Evolutionary conservation across 805 yeast genomes (phyloP).

Genomic region (Cyberlindnera mycetangii): DNA sequence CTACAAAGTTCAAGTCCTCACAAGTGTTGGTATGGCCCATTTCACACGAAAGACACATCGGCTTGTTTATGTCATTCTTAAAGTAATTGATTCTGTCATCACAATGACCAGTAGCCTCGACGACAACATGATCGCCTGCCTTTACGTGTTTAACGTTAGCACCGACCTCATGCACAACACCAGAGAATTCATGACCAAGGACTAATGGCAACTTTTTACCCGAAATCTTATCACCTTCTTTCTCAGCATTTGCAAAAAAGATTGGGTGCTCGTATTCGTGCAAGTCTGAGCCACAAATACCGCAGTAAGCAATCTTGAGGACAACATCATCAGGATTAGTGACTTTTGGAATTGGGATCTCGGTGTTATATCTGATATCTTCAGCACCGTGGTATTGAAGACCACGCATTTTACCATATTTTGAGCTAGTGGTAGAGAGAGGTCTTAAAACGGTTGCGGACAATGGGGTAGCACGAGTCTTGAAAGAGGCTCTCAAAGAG

Average conservation of each 20-base stretch:
- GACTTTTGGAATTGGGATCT: constrained; percentile 36
- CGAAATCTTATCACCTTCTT: constrained; percentile 25
- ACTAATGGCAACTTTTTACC: constrained; percentile 48
- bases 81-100: constrained; percentile 33
- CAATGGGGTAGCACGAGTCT: not conserved
- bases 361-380: constrained; percentile 34
- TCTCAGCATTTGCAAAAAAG: constrained; percentile 49
- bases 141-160: constrained; percentile 45
- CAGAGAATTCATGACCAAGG: constrained; percentile 62
- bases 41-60: constrained; percentile 41
- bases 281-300: constrained; percentile 58
- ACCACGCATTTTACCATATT: constrained; percentile 23
- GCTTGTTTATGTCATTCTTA: constrained; percentile 21
- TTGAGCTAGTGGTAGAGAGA: not conserved
- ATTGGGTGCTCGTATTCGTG: constrained; percentile 63
- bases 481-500: not conserved
- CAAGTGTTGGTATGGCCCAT: constrained; percentile 46
- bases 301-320: constrained; percentile 47
- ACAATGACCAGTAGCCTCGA: constrained; percentile 48
- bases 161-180: constrained; percentile 53
- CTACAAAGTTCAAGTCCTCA: constrained; percentile 40
- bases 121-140: constrained; percentile 55
- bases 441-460: not conserved
- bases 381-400: constrained; percentile 38
- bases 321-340: constrained; percentile 39